Conservation (phyloP, 2,329 filamentous ascomycete genomes). For the Alternaria sp. region DNA sequence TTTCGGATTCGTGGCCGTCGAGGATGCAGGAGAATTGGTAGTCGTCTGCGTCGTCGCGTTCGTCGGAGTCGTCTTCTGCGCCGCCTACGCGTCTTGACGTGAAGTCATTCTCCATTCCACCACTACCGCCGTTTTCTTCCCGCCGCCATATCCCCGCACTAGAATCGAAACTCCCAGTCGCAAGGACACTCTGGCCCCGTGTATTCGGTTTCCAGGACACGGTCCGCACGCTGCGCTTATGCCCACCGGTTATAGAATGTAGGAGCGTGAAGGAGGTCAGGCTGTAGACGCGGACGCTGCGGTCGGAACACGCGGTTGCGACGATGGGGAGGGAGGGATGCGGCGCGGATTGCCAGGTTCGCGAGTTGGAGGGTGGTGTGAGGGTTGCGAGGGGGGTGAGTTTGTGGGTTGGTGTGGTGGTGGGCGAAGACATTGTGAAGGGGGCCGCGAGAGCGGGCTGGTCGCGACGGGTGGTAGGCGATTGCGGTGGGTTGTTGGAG, state of each 20-base stretch:
- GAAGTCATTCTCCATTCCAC: no score
- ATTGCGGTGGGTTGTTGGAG: neutral
- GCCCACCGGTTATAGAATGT: slow-evolving; percentile 81
- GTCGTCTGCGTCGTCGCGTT: slow-evolving; percentile 72
- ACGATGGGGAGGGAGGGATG: slow-evolving; percentile 88
- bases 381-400: slow-evolving; percentile 59
- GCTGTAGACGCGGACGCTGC: slow-evolving; percentile 88
- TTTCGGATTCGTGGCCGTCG: slow-evolving; percentile 93
- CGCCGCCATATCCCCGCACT: slow-evolving; percentile 73
- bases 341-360: slow-evolving; percentile 84
- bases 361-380: slow-evolving; percentile 60
- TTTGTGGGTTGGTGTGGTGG: slow-evolving; percentile 16
- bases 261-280: slow-evolving; percentile 80
- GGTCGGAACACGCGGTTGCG: slow-evolving; percentile 85
- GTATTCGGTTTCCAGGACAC: slow-evolving; percentile 83
- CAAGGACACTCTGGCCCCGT: slow-evolving; percentile 71
- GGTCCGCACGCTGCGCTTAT: slow-evolving; percentile 86
- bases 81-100: no score
- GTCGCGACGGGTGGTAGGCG: neutral
- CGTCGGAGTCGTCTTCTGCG: slow-evolving; percentile 45
- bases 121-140: no score
- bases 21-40: slow-evolving; percentile 93
- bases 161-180: slow-evolving; percentile 92
- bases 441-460: slow-evolving; percentile 6
- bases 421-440: slow-evolving; percentile 26